A percentile compares a stretch with the other conserved stretches of the same genome.
Evolutionary conservation across 176 grass and related monocot species (phyloP).

Genomic region (Carex kokanica): DNA sequence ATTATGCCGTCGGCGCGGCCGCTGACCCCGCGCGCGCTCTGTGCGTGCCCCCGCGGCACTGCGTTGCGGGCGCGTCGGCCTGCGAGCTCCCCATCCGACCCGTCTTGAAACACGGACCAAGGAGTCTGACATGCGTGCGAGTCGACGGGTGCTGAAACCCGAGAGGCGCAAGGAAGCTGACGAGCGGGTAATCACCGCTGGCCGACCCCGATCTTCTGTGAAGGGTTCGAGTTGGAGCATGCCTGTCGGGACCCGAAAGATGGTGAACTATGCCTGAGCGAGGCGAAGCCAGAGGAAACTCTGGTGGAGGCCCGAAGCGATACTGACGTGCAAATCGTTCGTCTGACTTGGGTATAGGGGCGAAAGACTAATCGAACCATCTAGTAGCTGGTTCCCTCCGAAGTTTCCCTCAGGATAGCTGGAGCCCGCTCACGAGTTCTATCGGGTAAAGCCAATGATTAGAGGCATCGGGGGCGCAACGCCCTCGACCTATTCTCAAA

Average conservation of each 20-base stretch:
- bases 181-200: slow-evolving; percentile 37
- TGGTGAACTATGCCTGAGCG: slow-evolving; percentile 80
- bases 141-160: slow-evolving; percentile 45
- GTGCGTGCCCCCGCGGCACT: no score
- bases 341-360: slow-evolving; percentile 88
- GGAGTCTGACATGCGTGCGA: slow-evolving; percentile 73
- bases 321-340: slow-evolving; percentile 77
- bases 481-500: no score
- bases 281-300: slow-evolving; percentile 78
- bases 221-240: slow-evolving; percentile 78
- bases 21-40: no score
- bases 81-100: slow-evolving; percentile 53
- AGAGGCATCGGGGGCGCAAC: slow-evolving; percentile 46
- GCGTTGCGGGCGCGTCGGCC: no score
- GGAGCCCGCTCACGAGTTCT: slow-evolving; percentile 54
- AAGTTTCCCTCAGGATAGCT: slow-evolving; percentile 79
- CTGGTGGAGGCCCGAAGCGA: slow-evolving; percentile 79
- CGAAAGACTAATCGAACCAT: slow-evolving; percentile 95
- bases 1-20: no score
- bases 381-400: slow-evolving; percentile 82
- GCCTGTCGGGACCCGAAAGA: slow-evolving; percentile 81
- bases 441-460: slow-evolving; percentile 69
- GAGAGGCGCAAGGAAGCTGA: slow-evolving; percentile 43
- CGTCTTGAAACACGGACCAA: slow-evolving; percentile 82
- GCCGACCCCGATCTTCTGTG: slow-evolving; percentile 60